Conservation (phyloP, 805 yeast species). For the Candida maris region DNA sequence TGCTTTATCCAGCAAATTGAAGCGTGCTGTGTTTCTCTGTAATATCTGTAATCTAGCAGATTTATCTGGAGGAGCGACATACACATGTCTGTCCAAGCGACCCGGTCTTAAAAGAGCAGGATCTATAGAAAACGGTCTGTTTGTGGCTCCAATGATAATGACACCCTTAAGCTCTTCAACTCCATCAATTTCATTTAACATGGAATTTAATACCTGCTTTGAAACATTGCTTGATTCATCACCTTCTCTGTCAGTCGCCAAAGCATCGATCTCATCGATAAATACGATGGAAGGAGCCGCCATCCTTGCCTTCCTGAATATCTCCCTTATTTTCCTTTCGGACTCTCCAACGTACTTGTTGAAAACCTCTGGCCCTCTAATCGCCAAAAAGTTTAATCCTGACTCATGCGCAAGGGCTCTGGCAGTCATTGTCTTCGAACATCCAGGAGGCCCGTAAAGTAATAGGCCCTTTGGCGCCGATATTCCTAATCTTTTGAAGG, state of each 20-base stretch:
- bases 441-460: constrained; percentile 97
- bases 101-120: constrained; percentile 95
- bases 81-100: constrained; percentile 86
- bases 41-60: constrained; percentile 79
- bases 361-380: constrained; percentile 92
- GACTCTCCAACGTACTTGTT: constrained; percentile 97
- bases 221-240: constrained; percentile 63
- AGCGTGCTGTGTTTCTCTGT: constrained; percentile 61
- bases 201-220: constrained; percentile 82
- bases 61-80: constrained; percentile 86
- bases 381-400: constrained; percentile 89
- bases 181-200: constrained; percentile 95
- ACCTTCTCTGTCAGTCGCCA: constrained; percentile 71
- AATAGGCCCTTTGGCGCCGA: constrained; percentile 90
- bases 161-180: constrained; percentile 94
- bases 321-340: constrained; percentile 90
- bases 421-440: constrained; percentile 92
- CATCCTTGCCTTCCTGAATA: constrained; percentile 87
- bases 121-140: constrained; percentile 90
- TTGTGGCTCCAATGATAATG: constrained; percentile 92
- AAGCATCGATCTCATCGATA: constrained; percentile 95
- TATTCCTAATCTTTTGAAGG: constrained; percentile 76
- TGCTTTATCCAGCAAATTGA: constrained; percentile 46
- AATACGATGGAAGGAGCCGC: constrained; percentile 92
- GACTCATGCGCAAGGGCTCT: constrained; percentile 95